A percentile compares a stretch with the other conserved stretches of the same genome.
These are phyloP conservation scores for Austroboletus rostrupii DNA, from an alignment of 1,284 basidiomycete species.

Conservation along the genomic window DNA sequence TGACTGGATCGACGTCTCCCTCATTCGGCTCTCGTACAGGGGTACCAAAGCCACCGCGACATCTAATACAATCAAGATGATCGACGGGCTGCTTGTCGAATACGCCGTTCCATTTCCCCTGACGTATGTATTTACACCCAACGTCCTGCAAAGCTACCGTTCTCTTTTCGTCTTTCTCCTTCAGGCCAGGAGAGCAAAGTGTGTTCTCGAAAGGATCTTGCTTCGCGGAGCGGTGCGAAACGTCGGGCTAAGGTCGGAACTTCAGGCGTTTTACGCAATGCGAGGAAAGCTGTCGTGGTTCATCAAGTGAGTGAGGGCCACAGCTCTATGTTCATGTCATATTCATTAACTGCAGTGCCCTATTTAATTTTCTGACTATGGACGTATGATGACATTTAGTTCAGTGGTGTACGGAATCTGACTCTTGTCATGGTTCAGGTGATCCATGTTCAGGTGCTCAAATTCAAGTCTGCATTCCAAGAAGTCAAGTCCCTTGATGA, in stretches of 20 bases:
- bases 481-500: constrained; percentile 66
- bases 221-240: constrained; percentile 46
- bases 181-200: constrained; percentile 72
- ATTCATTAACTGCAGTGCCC: constrained; percentile 43
- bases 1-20: constrained; percentile 56
- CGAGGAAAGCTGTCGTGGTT: constrained; percentile 78
- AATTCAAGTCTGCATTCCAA: constrained; percentile 56
- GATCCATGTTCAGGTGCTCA: constrained; percentile 55
- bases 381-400: constrained; percentile 44
- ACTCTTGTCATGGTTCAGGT: constrained; percentile 44
- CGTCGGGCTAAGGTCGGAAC: constrained; percentile 36
- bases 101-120: constrained; percentile 81
- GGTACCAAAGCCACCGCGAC: constrained; percentile 42
- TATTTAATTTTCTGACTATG: constrained; percentile 71
- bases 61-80: constrained; percentile 50
- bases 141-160: constrained; percentile 57
- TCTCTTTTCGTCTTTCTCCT: constrained; percentile 75
- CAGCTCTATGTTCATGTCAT: not conserved
- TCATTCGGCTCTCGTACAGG: constrained; percentile 70
- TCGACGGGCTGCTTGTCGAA: constrained; percentile 68
- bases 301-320: constrained; percentile 60
- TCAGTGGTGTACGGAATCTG: not conserved
- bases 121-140: constrained; percentile 71
- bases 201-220: constrained; percentile 63
- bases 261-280: constrained; percentile 71